Percentiles rank a stretch among this genome's conserved stretches.
phyloP scores from a whole-genome alignment of 1,139 yeast genomes.

The Nakaseomyces delphensis region DNA sequence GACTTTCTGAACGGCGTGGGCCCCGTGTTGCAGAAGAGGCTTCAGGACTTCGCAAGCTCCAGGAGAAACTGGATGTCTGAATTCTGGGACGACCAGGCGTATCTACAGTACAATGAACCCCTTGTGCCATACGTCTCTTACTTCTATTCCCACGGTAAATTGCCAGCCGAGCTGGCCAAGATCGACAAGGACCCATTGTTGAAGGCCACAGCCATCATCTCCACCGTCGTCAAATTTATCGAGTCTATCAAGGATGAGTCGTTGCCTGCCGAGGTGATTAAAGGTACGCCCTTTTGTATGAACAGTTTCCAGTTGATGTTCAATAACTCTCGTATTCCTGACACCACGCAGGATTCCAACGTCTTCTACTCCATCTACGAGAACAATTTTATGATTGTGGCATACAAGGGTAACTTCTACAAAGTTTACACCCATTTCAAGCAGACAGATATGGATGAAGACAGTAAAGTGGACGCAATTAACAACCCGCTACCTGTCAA shows the following conservation, averaged over 20 bases:
- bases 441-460: constrained; percentile 1
- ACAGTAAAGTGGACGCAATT: constrained; percentile 31
- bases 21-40: constrained; percentile 56
- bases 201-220: constrained; percentile 61
- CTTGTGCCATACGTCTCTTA: constrained; percentile 90
- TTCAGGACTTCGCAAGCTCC: constrained; percentile 50
- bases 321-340: constrained; percentile 64
- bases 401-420: constrained; percentile 73
- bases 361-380: constrained; percentile 41
- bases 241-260: constrained; percentile 49
- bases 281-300: constrained; percentile 83
- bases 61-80: constrained; percentile 82
- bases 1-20: constrained; percentile 64
- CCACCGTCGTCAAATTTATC: constrained; percentile 49
- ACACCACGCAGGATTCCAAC: constrained; percentile 49
- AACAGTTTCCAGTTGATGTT: constrained; percentile 88
- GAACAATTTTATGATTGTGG: constrained; percentile 65
- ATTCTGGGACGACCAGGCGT: constrained; percentile 94
- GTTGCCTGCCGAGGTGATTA: constrained; percentile 68
- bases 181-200: constrained; percentile 63
- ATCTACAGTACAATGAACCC: constrained; percentile 85
- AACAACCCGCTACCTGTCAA: constrained; percentile 51
- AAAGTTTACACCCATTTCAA: constrained; percentile 56
- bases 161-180: constrained; percentile 37
- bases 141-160: constrained; percentile 75